Conservation (phyloP, 805 yeast species). For the Spencermartinsiella europaea region DNA sequence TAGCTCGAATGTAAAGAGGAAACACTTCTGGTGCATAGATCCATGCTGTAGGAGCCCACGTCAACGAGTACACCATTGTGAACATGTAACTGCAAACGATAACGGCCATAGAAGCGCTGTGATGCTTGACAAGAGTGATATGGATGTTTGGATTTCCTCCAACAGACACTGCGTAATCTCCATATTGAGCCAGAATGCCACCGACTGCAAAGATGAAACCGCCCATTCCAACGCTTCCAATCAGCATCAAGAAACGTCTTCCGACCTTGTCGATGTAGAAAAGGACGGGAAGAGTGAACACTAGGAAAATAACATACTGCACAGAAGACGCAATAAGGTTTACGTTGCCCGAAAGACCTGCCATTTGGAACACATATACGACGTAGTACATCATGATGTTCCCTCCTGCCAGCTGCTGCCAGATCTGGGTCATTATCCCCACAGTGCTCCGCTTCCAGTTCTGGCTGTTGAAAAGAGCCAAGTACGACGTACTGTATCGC, state of each 20-base stretch:
- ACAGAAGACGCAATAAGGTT: constrained; percentile 9
- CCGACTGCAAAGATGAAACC: constrained; percentile 10
- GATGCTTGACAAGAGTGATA: constrained; percentile 22
- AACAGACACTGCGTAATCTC: constrained; percentile 35
- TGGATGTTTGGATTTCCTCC: constrained; percentile 32
- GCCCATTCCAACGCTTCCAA: constrained; percentile 9
- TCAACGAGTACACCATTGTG: constrained; percentile 14
- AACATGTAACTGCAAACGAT: constrained; percentile 12
- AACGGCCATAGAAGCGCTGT: constrained; percentile 13
- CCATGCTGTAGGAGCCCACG: constrained; percentile 11
- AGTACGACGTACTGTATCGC: constrained; percentile 1
- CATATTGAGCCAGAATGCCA: constrained; percentile 22
- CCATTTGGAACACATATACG: constrained; percentile 10
- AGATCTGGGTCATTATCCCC: constrained; percentile 9
- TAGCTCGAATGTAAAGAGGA: constrained; percentile 46
- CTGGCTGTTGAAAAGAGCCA: constrained; percentile 5
- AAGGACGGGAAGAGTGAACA: constrained; percentile 6
- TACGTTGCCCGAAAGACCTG: constrained; percentile 6
- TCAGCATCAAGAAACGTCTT: constrained; percentile 8
- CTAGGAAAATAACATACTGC: constrained; percentile 18
- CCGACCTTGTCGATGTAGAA: constrained; percentile 10
- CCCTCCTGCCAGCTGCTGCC: constrained; percentile 14
- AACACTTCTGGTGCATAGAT: constrained; percentile 52
- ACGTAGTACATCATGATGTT: constrained; percentile 13
- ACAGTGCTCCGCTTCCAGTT: constrained; percentile 9